Conservation (phyloP, 768 basidiomycete species). For the Tremella mesenterica region DNA sequence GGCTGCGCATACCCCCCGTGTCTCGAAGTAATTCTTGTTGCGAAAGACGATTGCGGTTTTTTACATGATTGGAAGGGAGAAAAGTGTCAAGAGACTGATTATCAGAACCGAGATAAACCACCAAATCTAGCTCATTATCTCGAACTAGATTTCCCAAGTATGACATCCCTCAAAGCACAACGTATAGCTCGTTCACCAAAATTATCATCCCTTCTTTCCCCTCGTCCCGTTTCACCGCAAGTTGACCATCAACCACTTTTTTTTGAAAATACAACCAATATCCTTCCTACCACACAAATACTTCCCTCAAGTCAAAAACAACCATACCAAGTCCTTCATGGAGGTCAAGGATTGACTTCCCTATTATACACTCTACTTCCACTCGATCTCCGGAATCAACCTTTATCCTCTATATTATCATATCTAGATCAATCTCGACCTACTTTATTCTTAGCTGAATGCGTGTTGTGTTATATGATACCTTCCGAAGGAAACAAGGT, state of each 20-base stretch:
- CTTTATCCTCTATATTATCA: conserved; percentile 13
- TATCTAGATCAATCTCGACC: conserved; percentile 58
- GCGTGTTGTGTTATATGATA: conserved; percentile 80
- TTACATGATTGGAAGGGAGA: no score
- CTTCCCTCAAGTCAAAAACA: neutral
- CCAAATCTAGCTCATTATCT: conserved; percentile 55
- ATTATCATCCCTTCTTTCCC: conserved; percentile 8
- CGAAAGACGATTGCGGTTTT: no score
- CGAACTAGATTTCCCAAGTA: conserved; percentile 84
- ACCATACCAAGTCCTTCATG: conserved; percentile 8
- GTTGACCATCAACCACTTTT: neutral
- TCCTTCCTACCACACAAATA: no score
- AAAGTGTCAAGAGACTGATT: neutral
- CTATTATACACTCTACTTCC: conserved; percentile 61
- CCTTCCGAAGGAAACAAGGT: conserved; percentile 55
- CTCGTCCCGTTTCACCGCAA: neutral
- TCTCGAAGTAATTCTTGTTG: no score
- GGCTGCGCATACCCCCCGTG: no score
- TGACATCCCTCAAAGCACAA: conserved; percentile 62
- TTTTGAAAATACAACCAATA: neutral
- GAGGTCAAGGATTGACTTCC: conserved; percentile 49
- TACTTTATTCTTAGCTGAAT: conserved; percentile 83
- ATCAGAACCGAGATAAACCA: neutral
- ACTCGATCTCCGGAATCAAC: conserved; percentile 58
- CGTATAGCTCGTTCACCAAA: conserved; percentile 34